These are phyloP conservation scores for Thermochaetoides thermophila DNA, from an alignment of 495 filamentous ascomycete genomes.

Conservation along the genomic window DNA sequence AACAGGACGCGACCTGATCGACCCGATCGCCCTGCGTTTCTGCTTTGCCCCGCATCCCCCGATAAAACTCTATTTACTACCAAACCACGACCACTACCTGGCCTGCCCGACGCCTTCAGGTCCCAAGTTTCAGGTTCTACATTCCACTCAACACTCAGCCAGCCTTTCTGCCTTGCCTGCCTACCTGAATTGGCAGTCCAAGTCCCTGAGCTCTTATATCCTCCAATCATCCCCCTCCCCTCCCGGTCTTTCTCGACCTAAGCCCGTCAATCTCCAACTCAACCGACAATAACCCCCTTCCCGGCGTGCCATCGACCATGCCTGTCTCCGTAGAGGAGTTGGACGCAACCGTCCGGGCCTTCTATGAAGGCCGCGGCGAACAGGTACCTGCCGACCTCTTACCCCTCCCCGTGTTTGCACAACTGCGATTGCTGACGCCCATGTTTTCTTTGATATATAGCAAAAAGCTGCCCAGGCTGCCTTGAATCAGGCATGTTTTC, in stretches of 20 bases:
- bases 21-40: constrained; percentile 2
- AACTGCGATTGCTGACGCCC: constrained; percentile 13
- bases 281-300: no score
- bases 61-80: not conserved
- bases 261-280: no score
- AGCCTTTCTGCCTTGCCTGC: no score
- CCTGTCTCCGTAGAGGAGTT: constrained; percentile 69
- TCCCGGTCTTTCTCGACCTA: no score
- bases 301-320: constrained; percentile 30
- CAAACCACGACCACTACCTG: not conserved
- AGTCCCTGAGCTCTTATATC: no score
- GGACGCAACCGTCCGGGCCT: constrained; percentile 87
- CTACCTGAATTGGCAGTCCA: no score
- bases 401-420: not conserved
- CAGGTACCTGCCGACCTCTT: constrained; percentile 42
- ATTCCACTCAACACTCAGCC: constrained; percentile 3
- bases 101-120: no score
- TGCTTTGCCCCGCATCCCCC: not conserved
- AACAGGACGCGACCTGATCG: not conserved
- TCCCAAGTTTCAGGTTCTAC: constrained; percentile 1
- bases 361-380: constrained; percentile 91
- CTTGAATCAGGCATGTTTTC: constrained; percentile 68
- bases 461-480: constrained; percentile 95
- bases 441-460: constrained; percentile 39
- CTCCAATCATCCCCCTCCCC: no score